Conservation (phyloP, 768 basidiomycete genomes). For the Lactarius sanguifluus region DNA sequence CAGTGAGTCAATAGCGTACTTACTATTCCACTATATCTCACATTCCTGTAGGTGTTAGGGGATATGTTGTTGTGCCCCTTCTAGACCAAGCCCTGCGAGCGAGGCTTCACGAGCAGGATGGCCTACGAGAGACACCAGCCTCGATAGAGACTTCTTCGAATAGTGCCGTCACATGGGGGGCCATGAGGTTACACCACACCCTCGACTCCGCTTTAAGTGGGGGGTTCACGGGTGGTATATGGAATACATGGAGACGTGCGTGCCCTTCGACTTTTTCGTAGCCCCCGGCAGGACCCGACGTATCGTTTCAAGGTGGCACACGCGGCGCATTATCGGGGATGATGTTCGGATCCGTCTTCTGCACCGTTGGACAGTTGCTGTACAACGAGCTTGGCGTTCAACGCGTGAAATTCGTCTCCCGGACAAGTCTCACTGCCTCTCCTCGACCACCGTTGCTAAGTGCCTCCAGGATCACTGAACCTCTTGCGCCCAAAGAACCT, state of each 20-base stretch:
- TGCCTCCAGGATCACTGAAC: background rate
- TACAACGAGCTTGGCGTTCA: slow-evolving; percentile 67
- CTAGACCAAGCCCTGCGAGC: slow-evolving; percentile 48
- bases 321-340: slow-evolving; percentile 58
- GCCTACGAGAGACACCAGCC: slow-evolving; percentile 36
- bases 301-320: slow-evolving; percentile 53
- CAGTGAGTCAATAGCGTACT: slow-evolving; percentile 46
- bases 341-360: slow-evolving; percentile 56
- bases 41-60: slow-evolving; percentile 58
- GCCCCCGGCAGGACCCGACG: slow-evolving; percentile 13
- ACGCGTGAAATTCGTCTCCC: slow-evolving; percentile 58
- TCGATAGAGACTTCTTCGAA: slow-evolving; percentile 23
- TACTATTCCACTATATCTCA: background rate
- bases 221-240: slow-evolving; percentile 59
- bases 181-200: slow-evolving; percentile 58
- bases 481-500: slow-evolving; percentile 29
- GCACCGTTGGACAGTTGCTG: slow-evolving; percentile 61
- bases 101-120: slow-evolving; percentile 47
- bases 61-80: slow-evolving; percentile 69
- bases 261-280: slow-evolving; percentile 19
- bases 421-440: slow-evolving; percentile 29
- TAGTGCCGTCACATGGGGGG: slow-evolving; percentile 43
- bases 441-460: background rate
- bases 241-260: slow-evolving; percentile 62
- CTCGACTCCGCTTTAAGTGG: slow-evolving; percentile 77